Percentiles rank a stretch among this genome's conserved stretches.
These are phyloP conservation scores for Leishmania arabica DNA, from an alignment of 208 protist species.

Conservation along the genomic window DNA sequence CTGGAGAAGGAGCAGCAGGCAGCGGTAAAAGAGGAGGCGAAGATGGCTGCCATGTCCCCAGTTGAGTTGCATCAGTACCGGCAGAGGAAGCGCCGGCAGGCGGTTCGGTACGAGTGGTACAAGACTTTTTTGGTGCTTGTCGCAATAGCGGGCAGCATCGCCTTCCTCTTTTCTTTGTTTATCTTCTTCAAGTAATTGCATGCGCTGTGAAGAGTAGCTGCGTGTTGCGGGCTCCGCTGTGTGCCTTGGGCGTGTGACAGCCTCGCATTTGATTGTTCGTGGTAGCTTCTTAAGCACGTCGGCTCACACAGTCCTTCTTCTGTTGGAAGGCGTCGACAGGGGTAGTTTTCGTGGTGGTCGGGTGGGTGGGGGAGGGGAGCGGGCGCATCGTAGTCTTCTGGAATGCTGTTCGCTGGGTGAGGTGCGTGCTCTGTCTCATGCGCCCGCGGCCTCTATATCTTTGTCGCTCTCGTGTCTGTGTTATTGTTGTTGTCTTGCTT, in stretches of 20 bases:
- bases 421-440: not conserved
- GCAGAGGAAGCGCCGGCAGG: conserved; percentile 46
- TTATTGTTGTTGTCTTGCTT: not conserved
- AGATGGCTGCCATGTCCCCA: conserved; percentile 65
- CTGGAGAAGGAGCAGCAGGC: conserved; percentile 35
- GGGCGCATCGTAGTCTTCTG: not conserved
- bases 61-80: conserved; percentile 64
- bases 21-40: conserved; percentile 43
- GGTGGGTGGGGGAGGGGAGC: not conserved
- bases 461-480: not conserved
- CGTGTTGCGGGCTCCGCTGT: not conserved
- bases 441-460: not conserved
- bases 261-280: not conserved
- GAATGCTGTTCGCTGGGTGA: not conserved
- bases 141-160: conserved; percentile 48
- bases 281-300: not conserved
- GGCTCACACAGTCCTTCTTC: not conserved
- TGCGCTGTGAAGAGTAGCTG: not conserved
- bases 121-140: conserved; percentile 53
- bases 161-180: conserved; percentile 67
- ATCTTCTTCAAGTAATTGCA: conserved; percentile 58
- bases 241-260: not conserved
- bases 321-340: not conserved
- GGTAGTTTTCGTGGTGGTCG: not conserved
- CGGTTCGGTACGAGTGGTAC: conserved; percentile 41